Base-by-base conservation (phyloP, 202 grass and related monocot species). In the Schoenoplectus tabernaemontani region DNA sequence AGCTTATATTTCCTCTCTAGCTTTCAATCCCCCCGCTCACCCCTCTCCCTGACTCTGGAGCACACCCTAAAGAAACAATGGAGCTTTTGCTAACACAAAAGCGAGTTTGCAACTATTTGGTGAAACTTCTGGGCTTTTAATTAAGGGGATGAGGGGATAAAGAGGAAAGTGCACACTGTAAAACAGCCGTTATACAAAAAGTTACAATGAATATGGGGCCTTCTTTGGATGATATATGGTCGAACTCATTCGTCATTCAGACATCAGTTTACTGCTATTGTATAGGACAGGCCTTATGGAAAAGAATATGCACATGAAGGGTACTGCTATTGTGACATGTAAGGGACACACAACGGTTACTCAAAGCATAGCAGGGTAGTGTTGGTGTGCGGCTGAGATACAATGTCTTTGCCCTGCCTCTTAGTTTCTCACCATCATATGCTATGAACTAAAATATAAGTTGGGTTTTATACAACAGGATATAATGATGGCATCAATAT, bases 221-320 rank as follows among this genome's bases (percentile, higher is more conserved):
- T 78, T 75, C 71, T 83, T 60, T 12, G 9, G 58, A 60, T 60
- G 24, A 23, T 30, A 10, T 60, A 60, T 60, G 23, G 24, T 3
- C 9, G 23, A 60, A 28, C 58, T 23, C 58, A 60, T 19, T 12
- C 28, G 58, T 36, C 60, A 36, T 5, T 62, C 12, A 65, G 17
- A 36, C 4, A 65, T 4, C 6, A 38, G 59, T 38, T 6, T 65
- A 65, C 32, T 64, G 11, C 0, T 64, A 36, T 17, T 28, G 68
- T 57, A 73, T 38, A 78, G 81, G 24, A 24, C 26, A 62, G 23
- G 50, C 47, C n/a, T 76, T 36, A 78, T 79, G 78, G 80, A 85
- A 85, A 78, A 41, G 71, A 64, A 63, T 16, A 56, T 56, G 16
- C 16, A 83, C 81, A 82, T 5, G 81, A 83, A 83, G 84, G 68